Evolutionary conservation across 768 basidiomycete genomes (phyloP).

Genomic region (Pleurotus ostreatus): DNA sequence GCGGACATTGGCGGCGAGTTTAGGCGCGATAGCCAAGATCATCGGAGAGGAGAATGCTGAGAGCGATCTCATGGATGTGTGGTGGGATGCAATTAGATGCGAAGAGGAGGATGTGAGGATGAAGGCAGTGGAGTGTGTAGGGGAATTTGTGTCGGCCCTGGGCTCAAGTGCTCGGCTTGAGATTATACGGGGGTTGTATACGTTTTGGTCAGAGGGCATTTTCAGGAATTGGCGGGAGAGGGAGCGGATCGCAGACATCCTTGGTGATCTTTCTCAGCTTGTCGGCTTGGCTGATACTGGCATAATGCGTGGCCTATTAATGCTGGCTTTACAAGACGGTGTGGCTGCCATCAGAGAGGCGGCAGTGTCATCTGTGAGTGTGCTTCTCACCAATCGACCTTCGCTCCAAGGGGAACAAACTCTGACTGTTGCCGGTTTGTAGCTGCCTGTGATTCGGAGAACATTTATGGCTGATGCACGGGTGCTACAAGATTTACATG

Average conservation of each 20-base stretch:
- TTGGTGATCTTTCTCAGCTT: slow-evolving; percentile 44
- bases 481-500: slow-evolving; percentile 32
- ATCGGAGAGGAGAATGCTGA: slow-evolving; percentile 68
- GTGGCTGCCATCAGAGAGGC: slow-evolving; percentile 86
- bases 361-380: slow-evolving; percentile 62
- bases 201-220: slow-evolving; percentile 52
- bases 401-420: not conserved
- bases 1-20: slow-evolving; percentile 78
- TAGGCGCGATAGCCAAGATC: slow-evolving; percentile 87
- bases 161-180: slow-evolving; percentile 22
- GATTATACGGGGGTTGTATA: slow-evolving; percentile 43
- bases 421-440: slow-evolving; percentile 11
- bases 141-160: slow-evolving; percentile 52
- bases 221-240: slow-evolving; percentile 78
- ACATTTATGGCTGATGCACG: slow-evolving; percentile 30
- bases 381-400: not conserved
- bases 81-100: slow-evolving; percentile 53
- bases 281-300: slow-evolving; percentile 38
- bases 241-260: slow-evolving; percentile 57
- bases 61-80: slow-evolving; percentile 68
- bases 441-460: slow-evolving; percentile 48
- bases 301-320: slow-evolving; percentile 51
- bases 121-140: slow-evolving; percentile 66
- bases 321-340: slow-evolving; percentile 63
- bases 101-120: slow-evolving; percentile 73